Percentiles rank a stretch among this genome's conserved stretches.
phyloP scores from a whole-genome alignment of 345 rosid genomes.

The Erysimum cheiranthoides region DNA sequence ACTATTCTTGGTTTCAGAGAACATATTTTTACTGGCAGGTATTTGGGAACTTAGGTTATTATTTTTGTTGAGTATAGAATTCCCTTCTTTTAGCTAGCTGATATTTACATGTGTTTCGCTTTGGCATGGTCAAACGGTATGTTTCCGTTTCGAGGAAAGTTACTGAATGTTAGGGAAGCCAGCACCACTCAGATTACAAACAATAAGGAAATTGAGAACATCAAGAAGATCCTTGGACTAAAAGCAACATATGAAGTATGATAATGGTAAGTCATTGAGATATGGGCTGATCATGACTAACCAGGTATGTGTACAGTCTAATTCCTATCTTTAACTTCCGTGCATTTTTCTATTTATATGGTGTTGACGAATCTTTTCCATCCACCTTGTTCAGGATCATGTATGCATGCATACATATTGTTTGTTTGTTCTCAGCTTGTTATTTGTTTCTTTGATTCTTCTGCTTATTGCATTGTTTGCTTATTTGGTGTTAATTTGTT shows the following conservation, averaged over 20 bases:
- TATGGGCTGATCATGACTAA: conserved; percentile 99
- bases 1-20: conserved; percentile 95
- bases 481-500: too few species aligned
- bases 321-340: background rate
- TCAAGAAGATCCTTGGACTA: conserved; percentile 94
- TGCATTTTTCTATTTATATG: background rate
- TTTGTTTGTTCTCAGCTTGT: too few species aligned
- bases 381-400: conserved; percentile 71
- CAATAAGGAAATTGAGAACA: conserved; percentile 79
- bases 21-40: conserved; percentile 99
- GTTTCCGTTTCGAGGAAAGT: conserved; percentile 90
- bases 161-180: conserved; percentile 97
- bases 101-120: conserved; percentile 33
- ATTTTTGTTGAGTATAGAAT: background rate
- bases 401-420: too few species aligned
- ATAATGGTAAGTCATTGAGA: conserved; percentile 77
- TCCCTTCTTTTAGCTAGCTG: conserved; percentile 17
- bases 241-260: conserved; percentile 81
- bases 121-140: too few species aligned
- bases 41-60: conserved; percentile 20
- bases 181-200: conserved; percentile 76
- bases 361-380: conserved; percentile 14
- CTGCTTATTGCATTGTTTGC: too few species aligned
- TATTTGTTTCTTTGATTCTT: too few species aligned
- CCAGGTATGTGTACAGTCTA: conserved; percentile 56